Conservation (phyloP, 2,329 filamentous ascomycete genomes). For the Gaeumannomyces sp. region DNA sequence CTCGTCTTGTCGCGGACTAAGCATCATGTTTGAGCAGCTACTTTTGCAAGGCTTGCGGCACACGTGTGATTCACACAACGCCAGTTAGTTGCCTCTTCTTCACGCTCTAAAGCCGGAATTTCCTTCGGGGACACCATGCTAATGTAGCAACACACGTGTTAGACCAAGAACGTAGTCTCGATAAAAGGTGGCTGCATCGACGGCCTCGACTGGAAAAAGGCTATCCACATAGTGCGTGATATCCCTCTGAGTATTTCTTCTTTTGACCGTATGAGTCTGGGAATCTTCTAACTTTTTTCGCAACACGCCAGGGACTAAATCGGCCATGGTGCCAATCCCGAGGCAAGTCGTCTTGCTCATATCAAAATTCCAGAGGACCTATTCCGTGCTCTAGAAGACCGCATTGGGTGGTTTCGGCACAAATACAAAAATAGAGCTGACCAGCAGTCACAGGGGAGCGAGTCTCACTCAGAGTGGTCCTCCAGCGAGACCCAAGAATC, state of each 20-base stretch:
- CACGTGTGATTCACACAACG: constrained; percentile 56
- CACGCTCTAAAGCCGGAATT: not conserved
- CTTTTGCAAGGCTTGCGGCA: constrained; percentile 62
- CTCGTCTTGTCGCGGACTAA: not conserved
- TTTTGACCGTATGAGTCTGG: too few relatives aligned
- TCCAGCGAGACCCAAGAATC: constrained; percentile 34
- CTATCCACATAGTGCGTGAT: constrained; percentile 50
- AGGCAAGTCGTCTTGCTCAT: constrained; percentile 21
- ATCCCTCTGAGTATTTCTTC: too few relatives aligned
- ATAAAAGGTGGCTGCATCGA: constrained; percentile 64
- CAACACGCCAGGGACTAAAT: constrained; percentile 39
- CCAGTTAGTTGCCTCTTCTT: constrained; percentile 34
- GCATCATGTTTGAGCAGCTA: constrained; percentile 35
- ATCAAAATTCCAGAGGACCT: too few relatives aligned
- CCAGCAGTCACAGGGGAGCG: constrained; percentile 34
- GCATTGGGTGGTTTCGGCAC: too few relatives aligned
- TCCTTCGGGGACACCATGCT: not conserved
- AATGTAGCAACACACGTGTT: not conserved
- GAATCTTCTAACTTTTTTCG: not conserved
- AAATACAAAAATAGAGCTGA: not conserved
- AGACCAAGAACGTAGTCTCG: constrained; percentile 54
- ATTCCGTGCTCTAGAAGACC: too few relatives aligned
- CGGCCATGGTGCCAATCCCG: constrained; percentile 62
- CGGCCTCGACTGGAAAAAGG: constrained; percentile 52
- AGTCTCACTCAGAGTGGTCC: constrained; percentile 50